Conservation (phyloP, 441 rosid species). For the Breynia disticha region DNA sequence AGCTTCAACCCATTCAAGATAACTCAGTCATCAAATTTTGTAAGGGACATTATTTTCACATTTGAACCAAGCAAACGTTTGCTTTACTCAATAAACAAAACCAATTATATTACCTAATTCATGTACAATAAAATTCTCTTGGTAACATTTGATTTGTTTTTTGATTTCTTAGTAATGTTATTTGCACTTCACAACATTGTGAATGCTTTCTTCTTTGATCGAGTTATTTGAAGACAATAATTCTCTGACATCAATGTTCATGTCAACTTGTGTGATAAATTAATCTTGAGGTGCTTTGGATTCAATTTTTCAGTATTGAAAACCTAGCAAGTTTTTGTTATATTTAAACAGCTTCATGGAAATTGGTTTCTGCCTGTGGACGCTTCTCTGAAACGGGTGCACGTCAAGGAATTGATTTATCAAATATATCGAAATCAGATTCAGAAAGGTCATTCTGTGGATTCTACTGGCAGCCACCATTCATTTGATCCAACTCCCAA, state of each 20-base stretch:
- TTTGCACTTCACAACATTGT: too few relatives aligned
- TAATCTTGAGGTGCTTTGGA: not conserved
- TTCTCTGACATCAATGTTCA: too few relatives aligned
- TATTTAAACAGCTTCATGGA: slow-evolving; percentile 43
- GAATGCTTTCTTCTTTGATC: too few relatives aligned
- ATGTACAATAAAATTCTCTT: not conserved
- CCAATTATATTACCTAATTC: not conserved
- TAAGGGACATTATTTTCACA: slow-evolving; percentile 27
- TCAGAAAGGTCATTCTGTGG: slow-evolving; percentile 17
- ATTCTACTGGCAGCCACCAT: slow-evolving; percentile 13
- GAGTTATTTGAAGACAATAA: too few relatives aligned
- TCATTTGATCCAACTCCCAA: slow-evolving; percentile 11
- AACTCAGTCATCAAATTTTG: slow-evolving; percentile 35
- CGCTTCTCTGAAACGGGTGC: slow-evolving; percentile 55
- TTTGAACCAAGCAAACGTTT: not conserved
- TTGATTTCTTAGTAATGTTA: too few relatives aligned
- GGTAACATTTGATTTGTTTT: too few relatives aligned
- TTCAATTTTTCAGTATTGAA: not conserved
- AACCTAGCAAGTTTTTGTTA: not conserved
- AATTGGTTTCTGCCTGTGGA: slow-evolving; percentile 68
- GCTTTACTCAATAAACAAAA: not conserved
- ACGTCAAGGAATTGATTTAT: slow-evolving; percentile 39
- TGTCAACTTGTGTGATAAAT: too few relatives aligned
- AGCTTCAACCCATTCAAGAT: slow-evolving; percentile 45
- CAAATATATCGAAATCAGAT: slow-evolving; percentile 36